phyloP scores from a whole-genome alignment of 495 filamentous ascomycete species.

The Annulohypoxylon bovei region DNA sequence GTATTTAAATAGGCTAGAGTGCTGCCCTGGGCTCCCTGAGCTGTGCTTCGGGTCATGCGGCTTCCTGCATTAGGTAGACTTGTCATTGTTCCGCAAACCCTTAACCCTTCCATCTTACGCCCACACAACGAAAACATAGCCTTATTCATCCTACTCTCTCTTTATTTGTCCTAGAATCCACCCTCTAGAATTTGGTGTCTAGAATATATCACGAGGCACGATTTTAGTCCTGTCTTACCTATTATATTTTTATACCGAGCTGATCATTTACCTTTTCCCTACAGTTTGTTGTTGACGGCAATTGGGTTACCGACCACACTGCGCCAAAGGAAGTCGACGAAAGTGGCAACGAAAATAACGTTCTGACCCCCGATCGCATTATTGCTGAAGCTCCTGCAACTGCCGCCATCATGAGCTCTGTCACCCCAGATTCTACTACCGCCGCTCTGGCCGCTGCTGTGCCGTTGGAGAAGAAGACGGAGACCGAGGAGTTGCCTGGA shows the following conservation, averaged over 20 bases:
- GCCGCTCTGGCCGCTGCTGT: constrained; percentile 49
- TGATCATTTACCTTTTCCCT: constrained; percentile 23
- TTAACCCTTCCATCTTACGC: constrained; percentile 7
- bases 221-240: constrained; percentile 7
- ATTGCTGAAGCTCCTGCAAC: constrained; percentile 54
- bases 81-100: constrained; percentile 32
- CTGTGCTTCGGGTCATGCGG: constrained; percentile 29
- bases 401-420: constrained; percentile 63
- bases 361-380: constrained; percentile 80
- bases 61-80: constrained; percentile 34
- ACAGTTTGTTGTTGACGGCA: constrained; percentile 92
- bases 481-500: constrained; percentile 68
- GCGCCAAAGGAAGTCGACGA: constrained; percentile 82
- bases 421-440: constrained; percentile 49
- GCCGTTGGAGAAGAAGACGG: constrained; percentile 46
- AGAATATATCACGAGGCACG: constrained; percentile 19
- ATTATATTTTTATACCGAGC: constrained; percentile 7
- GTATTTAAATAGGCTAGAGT: constrained; percentile 12
- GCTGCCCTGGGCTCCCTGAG: not conserved
- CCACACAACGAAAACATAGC: constrained; percentile 1
- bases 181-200: too few species aligned
- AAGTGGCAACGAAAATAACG: constrained; percentile 85
- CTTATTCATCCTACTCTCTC: constrained; percentile 11
- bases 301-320: constrained; percentile 82
- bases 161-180: constrained; percentile 2